Percentiles rank a stretch among this genome's conserved stretches.
Conservation (phyloP, 108 stramenopile genomes). For the Skeletonema marinoi region DNA sequence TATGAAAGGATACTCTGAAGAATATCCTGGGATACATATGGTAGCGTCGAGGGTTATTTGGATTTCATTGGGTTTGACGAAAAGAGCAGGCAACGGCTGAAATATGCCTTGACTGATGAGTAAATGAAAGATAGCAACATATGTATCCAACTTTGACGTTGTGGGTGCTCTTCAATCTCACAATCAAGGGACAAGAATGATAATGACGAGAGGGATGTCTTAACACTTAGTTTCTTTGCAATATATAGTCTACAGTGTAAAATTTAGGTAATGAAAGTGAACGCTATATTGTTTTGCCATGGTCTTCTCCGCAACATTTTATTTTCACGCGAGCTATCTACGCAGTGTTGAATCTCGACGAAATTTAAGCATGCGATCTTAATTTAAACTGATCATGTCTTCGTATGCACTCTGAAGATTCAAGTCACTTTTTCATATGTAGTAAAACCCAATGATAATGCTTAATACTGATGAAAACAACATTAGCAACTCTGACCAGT, state of each 20-base stretch:
- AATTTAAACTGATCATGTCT: neutral
- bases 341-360: no score
- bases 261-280: neutral
- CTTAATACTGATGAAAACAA: neutral
- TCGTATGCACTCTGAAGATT: neutral
- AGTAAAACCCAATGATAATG: neutral
- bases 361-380: neutral
- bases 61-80: constrained; percentile 88
- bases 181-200: neutral
- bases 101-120: constrained; percentile 57
- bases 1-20: constrained; percentile 80
- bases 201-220: neutral
- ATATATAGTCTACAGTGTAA: neutral
- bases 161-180: neutral
- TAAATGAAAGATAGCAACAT: constrained; percentile 4
- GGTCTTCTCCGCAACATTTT: no score
- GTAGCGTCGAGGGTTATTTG: constrained; percentile 86
- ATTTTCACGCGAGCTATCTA: neutral
- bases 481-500: neutral
- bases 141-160: neutral
- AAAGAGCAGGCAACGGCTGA: constrained; percentile 72
- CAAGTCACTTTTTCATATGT: neutral
- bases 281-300: neutral
- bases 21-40: constrained; percentile 76
- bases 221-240: neutral